Conservation (phyloP, 257 asterid species). For the Plectranthus barbatus region DNA sequence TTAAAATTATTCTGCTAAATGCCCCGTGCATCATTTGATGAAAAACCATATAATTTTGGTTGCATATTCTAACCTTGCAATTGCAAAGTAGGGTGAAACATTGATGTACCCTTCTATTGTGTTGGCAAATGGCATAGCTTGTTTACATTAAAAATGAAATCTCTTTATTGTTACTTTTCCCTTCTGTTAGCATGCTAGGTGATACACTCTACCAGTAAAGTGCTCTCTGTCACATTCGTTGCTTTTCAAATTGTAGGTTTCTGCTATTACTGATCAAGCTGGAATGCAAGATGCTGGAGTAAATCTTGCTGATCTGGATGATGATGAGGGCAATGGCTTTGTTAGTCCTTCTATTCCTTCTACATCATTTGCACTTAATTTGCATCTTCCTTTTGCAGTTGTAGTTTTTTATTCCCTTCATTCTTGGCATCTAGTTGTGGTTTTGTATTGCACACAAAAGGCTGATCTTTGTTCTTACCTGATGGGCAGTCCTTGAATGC, state of each 20-base stretch:
- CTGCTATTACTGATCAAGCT: slow-evolving; percentile 57
- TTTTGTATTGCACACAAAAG: slow-evolving; percentile 4
- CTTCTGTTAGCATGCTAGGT: not conserved
- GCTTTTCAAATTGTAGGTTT: slow-evolving; percentile 35
- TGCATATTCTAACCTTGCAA: no score
- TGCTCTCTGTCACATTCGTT: not conserved
- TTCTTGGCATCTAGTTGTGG: slow-evolving; percentile 2
- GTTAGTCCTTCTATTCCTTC: slow-evolving; percentile 28
- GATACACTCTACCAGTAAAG: not conserved
- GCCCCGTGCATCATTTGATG: no score
- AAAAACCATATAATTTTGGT: no score
- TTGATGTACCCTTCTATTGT: no score
- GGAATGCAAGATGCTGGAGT: slow-evolving; percentile 51
- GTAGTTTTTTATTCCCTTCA: not conserved
- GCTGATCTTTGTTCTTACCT: slow-evolving; percentile 12
- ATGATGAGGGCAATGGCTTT: slow-evolving; percentile 53
- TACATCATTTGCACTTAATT: not conserved
- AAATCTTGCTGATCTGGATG: slow-evolving; percentile 59
- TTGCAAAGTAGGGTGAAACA: no score
- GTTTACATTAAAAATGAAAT: not conserved
- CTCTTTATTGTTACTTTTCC: not conserved
- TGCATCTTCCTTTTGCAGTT: not conserved
- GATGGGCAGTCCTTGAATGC: slow-evolving; percentile 58
- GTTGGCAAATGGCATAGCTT: not conserved
- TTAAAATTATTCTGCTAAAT: not conserved